A percentile compares a stretch with the other conserved stretches of the same genome.
Evolutionary conservation across 768 basidiomycete genomes (phyloP).

Genomic region (Tulasnella sp.): DNA sequence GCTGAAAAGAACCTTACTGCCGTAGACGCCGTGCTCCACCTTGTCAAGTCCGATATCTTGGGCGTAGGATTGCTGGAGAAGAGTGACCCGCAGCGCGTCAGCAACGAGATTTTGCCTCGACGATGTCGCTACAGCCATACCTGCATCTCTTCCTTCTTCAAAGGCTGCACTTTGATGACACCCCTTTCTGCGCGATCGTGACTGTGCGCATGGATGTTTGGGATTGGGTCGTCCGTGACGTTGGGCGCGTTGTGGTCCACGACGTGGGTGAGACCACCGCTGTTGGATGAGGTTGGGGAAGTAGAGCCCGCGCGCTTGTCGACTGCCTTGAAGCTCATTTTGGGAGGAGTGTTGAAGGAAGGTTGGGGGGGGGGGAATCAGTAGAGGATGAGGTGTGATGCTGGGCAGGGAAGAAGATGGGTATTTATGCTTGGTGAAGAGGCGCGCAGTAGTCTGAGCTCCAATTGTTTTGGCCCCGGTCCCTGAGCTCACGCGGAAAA

Average conservation of each 20-base stretch:
- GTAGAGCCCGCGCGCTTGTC: not conserved
- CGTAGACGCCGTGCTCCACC: slow-evolving; percentile 86
- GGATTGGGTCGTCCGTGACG: slow-evolving; percentile 34
- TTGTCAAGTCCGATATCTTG: slow-evolving; percentile 76
- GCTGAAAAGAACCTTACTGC: slow-evolving; percentile 44
- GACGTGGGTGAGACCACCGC: slow-evolving; percentile 23
- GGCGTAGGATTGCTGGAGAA: slow-evolving; percentile 80
- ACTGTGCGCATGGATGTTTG: not conserved
- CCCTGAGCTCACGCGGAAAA: not conserved
- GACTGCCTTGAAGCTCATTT: slow-evolving; percentile 8
- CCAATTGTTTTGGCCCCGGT: not conserved
- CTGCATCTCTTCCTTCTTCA: slow-evolving; percentile 88
- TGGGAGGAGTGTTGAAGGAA: not conserved
- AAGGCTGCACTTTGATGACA: slow-evolving; percentile 79
- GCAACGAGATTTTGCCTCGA: slow-evolving; percentile 12
- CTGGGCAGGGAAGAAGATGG: not conserved
- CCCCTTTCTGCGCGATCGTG: slow-evolving; percentile 40
- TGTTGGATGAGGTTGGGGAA: not conserved
- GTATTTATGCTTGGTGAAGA: not conserved
- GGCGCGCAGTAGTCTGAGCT: not conserved
- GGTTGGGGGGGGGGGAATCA: not conserved
- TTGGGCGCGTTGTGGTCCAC: slow-evolving; percentile 36
- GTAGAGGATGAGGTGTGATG: not conserved
- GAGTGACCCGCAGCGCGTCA: not conserved
- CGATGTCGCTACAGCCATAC: slow-evolving; percentile 45